Percentiles rank a stretch among this genome's conserved stretches.
These are phyloP conservation scores for Peronosclerospora sorghi DNA, from an alignment of 352 stramenopile species.

Conservation along the genomic window DNA sequence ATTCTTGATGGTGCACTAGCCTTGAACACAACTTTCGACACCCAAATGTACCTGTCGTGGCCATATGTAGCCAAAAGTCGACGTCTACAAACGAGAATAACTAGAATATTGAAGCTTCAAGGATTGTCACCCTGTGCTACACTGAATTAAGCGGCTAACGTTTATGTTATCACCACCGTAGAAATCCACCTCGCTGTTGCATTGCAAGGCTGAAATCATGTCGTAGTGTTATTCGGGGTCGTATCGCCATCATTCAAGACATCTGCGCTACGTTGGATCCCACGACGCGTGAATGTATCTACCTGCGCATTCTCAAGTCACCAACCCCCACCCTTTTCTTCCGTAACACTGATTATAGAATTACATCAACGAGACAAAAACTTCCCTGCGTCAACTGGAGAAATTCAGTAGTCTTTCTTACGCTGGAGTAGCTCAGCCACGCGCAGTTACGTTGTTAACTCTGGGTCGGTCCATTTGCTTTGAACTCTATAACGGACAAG, in stretches of 20 bases:
- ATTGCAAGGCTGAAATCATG: conserved; percentile 36
- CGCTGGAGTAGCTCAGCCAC: conserved; percentile 14
- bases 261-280: conserved; percentile 12
- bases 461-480: conserved; percentile 23
- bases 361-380: conserved; percentile 1
- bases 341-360: conserved; percentile 18
- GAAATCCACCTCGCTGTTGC: conserved; percentile 12
- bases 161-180: background rate
- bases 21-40: conserved; percentile 13
- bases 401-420: conserved; percentile 27
- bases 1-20: conserved; percentile 48
- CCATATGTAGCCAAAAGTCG: conserved; percentile 19
- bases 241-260: conserved; percentile 25
- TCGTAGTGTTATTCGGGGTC: conserved; percentile 19
- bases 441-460: conserved; percentile 16
- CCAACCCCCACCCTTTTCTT: conserved; percentile 26
- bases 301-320: conserved; percentile 45
- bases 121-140: conserved; percentile 2
- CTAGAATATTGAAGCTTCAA: conserved; percentile 4
- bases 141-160: background rate
- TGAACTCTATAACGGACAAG: conserved; percentile 5
- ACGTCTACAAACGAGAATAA: conserved; percentile 6
- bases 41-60: conserved; percentile 30
- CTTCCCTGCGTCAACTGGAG: conserved; percentile 1
- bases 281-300: conserved; percentile 6